Evolutionary conservation across 305 asterid species (phyloP).

Genomic region (Fraxinus nigra): DNA sequence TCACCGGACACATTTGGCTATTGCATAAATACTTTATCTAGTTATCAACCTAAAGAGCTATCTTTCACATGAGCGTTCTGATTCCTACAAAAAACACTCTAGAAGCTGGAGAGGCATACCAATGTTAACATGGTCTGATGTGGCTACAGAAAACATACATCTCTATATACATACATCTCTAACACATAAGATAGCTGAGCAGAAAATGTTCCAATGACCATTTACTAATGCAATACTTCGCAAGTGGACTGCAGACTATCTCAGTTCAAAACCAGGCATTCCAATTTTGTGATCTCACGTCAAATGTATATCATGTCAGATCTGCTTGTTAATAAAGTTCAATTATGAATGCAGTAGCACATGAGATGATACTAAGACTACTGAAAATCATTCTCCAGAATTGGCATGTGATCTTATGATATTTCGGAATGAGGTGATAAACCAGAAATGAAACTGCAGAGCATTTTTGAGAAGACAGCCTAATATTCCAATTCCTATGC

Average conservation of each 20-base stretch:
- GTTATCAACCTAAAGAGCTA: background rate
- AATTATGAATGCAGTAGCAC: background rate
- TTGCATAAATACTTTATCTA: background rate
- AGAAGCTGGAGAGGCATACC: background rate
- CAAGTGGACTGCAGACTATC: background rate
- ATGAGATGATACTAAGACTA: background rate
- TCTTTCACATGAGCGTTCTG: background rate
- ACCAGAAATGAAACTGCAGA: background rate
- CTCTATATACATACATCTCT: background rate
- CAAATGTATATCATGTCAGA: background rate
- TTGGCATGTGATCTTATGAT: background rate
- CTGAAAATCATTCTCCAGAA: background rate
- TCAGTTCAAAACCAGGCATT: background rate
- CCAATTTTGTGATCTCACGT: background rate
- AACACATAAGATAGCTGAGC: background rate
- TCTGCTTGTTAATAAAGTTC: background rate
- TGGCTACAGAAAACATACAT: background rate
- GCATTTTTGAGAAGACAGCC: constrained; percentile 9
- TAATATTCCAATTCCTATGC: background rate
- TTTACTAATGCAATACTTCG: background rate
- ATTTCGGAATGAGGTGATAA: background rate
- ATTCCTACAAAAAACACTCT: background rate
- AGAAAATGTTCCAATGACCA: background rate
- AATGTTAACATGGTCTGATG: background rate
- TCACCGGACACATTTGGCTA: background rate